Conservation (phyloP, 2,329 filamentous ascomycete genomes). For the Epichloe glyceriae region DNA sequence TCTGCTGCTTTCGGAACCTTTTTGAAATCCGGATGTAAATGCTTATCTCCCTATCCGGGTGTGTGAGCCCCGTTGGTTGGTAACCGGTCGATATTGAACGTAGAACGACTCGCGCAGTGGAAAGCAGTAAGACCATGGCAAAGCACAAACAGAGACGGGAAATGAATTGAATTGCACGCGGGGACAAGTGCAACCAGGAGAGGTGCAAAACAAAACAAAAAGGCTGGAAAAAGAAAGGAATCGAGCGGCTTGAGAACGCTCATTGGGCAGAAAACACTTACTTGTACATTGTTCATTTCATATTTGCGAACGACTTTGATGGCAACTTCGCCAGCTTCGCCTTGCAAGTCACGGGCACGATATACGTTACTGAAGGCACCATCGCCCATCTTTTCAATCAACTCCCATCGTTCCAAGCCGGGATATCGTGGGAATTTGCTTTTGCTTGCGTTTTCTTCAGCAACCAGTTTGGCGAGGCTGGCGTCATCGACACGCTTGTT, state of each 20-base stretch:
- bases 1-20: slow-evolving; percentile 91
- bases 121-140: slow-evolving; percentile 6
- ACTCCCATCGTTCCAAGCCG: slow-evolving; percentile 51
- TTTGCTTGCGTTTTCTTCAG: slow-evolving; percentile 79
- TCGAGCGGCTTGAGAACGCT: slow-evolving; percentile 9
- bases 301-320: slow-evolving; percentile 99
- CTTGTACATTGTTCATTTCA: slow-evolving; percentile 98
- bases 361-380: slow-evolving; percentile 99
- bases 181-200: neutral
- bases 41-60: slow-evolving; percentile 63
- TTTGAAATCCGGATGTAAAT: slow-evolving; percentile 93
- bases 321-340: slow-evolving; percentile 66
- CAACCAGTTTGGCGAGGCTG: slow-evolving; percentile 73
- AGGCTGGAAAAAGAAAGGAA: slow-evolving; percentile 7
- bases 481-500: slow-evolving; percentile 39
- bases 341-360: slow-evolving; percentile 63
- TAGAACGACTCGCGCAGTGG: neutral
- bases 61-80: slow-evolving; percentile 37
- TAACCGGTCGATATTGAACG: slow-evolving; percentile 23
- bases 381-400: slow-evolving; percentile 96
- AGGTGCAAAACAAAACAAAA: slow-evolving; percentile 6
- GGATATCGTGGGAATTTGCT: slow-evolving; percentile 62
- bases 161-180: slow-evolving; percentile 5
- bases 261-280: slow-evolving; percentile 41
- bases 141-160: slow-evolving; percentile 13